Conservation (phyloP, 2,329 filamentous ascomycete genomes). For the Curvularia eragrostidis region DNA sequence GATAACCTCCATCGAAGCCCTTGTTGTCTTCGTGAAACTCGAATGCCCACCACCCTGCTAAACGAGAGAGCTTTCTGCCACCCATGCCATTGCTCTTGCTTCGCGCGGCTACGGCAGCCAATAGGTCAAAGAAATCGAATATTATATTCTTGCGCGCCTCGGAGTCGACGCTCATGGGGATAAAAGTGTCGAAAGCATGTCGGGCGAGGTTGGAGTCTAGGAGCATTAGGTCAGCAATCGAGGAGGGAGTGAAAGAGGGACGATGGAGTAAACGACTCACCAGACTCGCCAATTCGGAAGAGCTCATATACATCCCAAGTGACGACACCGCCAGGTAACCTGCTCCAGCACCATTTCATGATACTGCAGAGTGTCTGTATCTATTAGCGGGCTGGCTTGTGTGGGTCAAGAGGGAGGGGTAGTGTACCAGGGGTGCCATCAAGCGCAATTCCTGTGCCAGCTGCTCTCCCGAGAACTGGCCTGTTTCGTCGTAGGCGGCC, state of each 20-base stretch:
- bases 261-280: slow-evolving; percentile 57
- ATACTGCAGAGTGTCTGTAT: slow-evolving; percentile 86
- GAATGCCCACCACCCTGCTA: slow-evolving; percentile 99
- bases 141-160: slow-evolving; percentile 86
- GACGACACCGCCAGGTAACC: slow-evolving; percentile 87
- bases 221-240: slow-evolving; percentile 26
- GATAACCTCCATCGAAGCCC: slow-evolving; percentile 94
- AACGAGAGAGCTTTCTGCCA: slow-evolving; percentile 89
- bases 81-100: slow-evolving; percentile 92
- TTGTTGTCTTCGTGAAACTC: slow-evolving; percentile 85
- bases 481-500: slow-evolving; percentile 65
- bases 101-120: slow-evolving; percentile 89
- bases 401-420: neutral
- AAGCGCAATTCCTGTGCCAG: slow-evolving; percentile 87
- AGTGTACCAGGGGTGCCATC: slow-evolving; percentile 86
- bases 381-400: slow-evolving; percentile 24
- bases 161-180: slow-evolving; percentile 90
- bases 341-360: slow-evolving; percentile 98
- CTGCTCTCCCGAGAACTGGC: slow-evolving; percentile 67
- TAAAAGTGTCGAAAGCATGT: slow-evolving; percentile 95
- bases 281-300: slow-evolving; percentile 92
- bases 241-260: slow-evolving; percentile 3
- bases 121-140: slow-evolving; percentile 93
- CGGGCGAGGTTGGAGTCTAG: slow-evolving; percentile 88
- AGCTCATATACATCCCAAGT: slow-evolving; percentile 97